phyloP scores from a whole-genome alignment of 805 yeast genomes.

The Candida anglica region DNA sequence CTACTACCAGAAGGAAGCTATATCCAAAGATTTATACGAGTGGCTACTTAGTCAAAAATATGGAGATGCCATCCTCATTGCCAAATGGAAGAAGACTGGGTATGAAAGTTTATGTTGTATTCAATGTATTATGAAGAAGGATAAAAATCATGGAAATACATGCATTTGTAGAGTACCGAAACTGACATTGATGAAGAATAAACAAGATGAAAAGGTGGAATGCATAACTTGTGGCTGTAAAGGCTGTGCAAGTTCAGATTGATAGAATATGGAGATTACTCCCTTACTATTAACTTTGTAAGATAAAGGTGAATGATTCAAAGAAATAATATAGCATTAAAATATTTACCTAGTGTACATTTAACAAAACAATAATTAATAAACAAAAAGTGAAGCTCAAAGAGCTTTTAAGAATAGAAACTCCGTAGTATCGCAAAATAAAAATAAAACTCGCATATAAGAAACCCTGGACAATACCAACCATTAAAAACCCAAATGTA shows the following conservation, averaged over 20 bases:
- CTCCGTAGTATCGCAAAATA: no score
- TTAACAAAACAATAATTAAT: background rate
- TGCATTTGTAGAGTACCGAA: slow-evolving; percentile 88
- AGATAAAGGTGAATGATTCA: no score
- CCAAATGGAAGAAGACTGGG: slow-evolving; percentile 80
- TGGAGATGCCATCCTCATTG: slow-evolving; percentile 68
- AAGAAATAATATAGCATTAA: background rate
- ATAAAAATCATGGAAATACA: slow-evolving; percentile 60
- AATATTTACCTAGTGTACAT: background rate
- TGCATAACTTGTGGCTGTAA: slow-evolving; percentile 83
- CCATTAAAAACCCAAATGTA: background rate
- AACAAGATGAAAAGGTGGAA: slow-evolving; percentile 31
- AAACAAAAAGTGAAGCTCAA: slow-evolving; percentile 1
- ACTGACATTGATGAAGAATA: slow-evolving; percentile 37
- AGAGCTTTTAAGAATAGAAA: slow-evolving; percentile 1
- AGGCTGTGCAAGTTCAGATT: slow-evolving; percentile 80
- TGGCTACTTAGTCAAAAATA: slow-evolving; percentile 67
- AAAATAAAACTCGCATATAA: no score
- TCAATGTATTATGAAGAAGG: slow-evolving; percentile 63
- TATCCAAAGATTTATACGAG: slow-evolving; percentile 63
- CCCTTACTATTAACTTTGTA: no score
- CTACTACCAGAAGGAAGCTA: slow-evolving; percentile 65
- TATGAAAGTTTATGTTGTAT: slow-evolving; percentile 85
- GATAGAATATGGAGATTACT: no score
- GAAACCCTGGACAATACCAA: background rate